These are phyloP conservation scores for Rhodotorula sp. DNA, from an alignment of 1,284 basidiomycete genomes.

Conservation along the genomic window DNA sequence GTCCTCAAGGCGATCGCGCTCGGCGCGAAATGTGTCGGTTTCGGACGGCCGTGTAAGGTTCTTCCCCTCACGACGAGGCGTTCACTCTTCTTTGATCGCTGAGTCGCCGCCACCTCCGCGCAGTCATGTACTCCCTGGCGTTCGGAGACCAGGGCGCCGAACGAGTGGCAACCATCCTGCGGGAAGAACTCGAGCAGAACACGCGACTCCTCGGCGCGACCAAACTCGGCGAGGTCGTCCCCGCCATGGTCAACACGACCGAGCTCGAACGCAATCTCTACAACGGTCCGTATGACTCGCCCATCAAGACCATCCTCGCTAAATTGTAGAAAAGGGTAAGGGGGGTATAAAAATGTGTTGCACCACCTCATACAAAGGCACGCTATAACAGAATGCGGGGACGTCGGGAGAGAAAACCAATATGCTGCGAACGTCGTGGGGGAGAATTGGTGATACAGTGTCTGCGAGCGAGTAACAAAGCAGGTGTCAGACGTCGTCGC, in stretches of 20 bases:
- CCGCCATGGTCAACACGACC: slow-evolving; percentile 28
- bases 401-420: too few relatives aligned
- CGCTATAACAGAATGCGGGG: neutral
- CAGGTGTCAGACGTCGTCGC: too few relatives aligned
- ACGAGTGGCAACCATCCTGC: slow-evolving; percentile 28
- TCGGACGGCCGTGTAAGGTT: slow-evolving; percentile 67
- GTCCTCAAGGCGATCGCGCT: slow-evolving; percentile 87
- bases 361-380: neutral
- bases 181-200: slow-evolving; percentile 35
- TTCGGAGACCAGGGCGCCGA: slow-evolving; percentile 33
- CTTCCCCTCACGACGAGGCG: neutral
- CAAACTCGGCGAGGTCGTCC: slow-evolving; percentile 20
- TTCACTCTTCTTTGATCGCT: neutral
- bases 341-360: neutral
- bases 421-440: neutral
- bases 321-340: slow-evolving; percentile 10
- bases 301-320: slow-evolving; percentile 11
- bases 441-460: neutral
- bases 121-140: slow-evolving; percentile 39
- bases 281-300: slow-evolving; percentile 22
- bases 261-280: slow-evolving; percentile 25
- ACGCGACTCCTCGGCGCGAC: slow-evolving; percentile 31
- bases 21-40: slow-evolving; percentile 82
- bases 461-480: neutral
- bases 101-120: neutral